Evolutionary conservation across 768 basidiomycete genomes (phyloP), one percentile per base, ranked within the genome.

Genomic region (Symmetrospora coprosmae): DNA sequence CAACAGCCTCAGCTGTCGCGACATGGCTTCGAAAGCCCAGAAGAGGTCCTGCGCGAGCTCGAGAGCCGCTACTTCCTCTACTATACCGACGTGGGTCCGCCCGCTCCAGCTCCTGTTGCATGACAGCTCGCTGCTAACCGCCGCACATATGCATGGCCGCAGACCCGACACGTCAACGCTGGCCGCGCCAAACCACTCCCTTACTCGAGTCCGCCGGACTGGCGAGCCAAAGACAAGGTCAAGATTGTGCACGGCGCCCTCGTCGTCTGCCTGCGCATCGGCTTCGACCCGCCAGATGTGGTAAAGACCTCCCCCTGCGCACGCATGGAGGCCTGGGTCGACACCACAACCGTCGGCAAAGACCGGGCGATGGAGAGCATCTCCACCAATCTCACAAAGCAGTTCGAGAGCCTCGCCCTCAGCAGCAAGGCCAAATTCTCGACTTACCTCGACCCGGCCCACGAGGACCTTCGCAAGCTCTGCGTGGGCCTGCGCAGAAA

Each of bases 291-390:
- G 17, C 94, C 94, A 63, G 94, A 99, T 69, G 77, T 96, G 51
- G 84, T 97, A 74, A 99, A 97, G 76, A 96, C 92, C 5, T 85
- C 85, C 64, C 94, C 94, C 0, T 96, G 90, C 66, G 90, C 94
- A 0, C 83, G 85, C 40, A 76, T 94, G 47, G 92, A 97, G 72
- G 90, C 88, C 65, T 99, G 94, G 94, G 85, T 97, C 33, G 91
- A 97, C 73, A 86, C 84, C 65, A 86, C 84, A 17, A 80, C 94
- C 77, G 49, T 55, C 3, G 86, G 89, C 8, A 84, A 87, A 0
- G 81, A 85, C 58, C 96, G 94, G 71, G 94, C 94, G 38, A 80
- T 94, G 19, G 87, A 92, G 69, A 84, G 86, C 37, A 92, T 94
- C 66, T 89, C 89, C 4, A 81, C 83, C 27, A 94, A 96, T 73